A percentile compares a stretch with the other conserved stretches of the same genome.
phyloP scores from a whole-genome alignment of 176 grass and related monocot species.

The barley (Hordeum vulgare) region DNA sequence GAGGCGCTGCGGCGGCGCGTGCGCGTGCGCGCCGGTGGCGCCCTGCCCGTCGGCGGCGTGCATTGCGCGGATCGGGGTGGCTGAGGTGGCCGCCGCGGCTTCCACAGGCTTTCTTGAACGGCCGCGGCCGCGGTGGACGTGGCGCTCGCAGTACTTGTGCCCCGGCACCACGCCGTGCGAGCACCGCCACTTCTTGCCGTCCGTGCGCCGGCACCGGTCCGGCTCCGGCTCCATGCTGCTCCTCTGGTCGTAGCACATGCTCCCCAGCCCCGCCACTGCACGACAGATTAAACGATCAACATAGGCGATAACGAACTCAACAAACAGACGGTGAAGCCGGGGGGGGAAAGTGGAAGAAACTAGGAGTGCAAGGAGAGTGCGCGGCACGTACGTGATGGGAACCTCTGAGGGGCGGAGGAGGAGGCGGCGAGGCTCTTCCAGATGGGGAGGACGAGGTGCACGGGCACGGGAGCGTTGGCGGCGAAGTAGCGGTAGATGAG shows the following conservation, averaged over 20 bases:
- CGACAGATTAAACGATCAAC: neutral
- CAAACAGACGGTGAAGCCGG: neutral
- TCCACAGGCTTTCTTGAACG: constrained; percentile 89
- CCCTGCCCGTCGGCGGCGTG: constrained; percentile 6
- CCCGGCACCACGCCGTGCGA: constrained; percentile 52
- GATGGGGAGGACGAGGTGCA: constrained; percentile 65
- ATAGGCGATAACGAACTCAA: neutral
- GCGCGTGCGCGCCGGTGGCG: neutral
- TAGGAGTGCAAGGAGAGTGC: neutral
- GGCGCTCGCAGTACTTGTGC: constrained; percentile 79
- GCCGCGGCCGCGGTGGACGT: constrained; percentile 66
- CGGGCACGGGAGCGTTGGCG: constrained; percentile 51
- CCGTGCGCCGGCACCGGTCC: constrained; percentile 55
- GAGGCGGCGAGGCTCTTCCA: constrained; percentile 74
- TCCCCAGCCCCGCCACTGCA: constrained; percentile 51
- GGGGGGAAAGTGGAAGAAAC: neutral
- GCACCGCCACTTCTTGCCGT: constrained; percentile 81
- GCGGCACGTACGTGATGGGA: constrained; percentile 38
- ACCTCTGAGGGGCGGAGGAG: constrained; percentile 39
- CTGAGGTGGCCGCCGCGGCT: neutral
- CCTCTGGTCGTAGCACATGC: constrained; percentile 60
- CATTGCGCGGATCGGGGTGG: neutral
- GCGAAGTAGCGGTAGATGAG: constrained; percentile 78
- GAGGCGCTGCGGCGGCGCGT: constrained; percentile 9
- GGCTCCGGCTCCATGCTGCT: constrained; percentile 81